Conservation (phyloP, 2,329 filamentous ascomycete genomes). For the Epichloe glyceriae region DNA sequence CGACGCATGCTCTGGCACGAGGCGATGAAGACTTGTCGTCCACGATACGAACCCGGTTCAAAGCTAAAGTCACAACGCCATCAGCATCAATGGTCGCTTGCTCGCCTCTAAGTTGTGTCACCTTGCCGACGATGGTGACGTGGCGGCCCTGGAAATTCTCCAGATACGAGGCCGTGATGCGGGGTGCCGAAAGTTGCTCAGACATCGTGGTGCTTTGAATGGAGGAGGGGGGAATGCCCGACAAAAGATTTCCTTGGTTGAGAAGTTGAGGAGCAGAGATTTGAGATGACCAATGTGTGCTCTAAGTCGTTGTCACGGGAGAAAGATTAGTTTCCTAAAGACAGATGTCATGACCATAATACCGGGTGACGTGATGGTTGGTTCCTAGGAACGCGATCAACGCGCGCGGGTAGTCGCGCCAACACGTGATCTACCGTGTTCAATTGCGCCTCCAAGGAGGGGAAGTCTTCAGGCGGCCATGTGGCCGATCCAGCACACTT, state of each 20-base stretch:
- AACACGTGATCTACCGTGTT: not conserved
- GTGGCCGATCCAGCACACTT: no score
- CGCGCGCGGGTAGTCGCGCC: not conserved
- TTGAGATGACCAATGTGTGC: no score
- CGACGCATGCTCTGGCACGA: not conserved
- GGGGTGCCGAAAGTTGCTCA: conserved; percentile 57
- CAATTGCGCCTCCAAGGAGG: no score
- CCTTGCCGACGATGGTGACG: conserved; percentile 77
- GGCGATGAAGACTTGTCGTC: not conserved
- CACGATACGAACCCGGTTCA: conserved; percentile 53
- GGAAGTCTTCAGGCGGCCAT: no score
- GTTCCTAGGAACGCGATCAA: not conserved
- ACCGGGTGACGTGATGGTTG: not conserved
- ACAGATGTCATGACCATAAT: not conserved
- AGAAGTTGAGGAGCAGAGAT: not conserved
- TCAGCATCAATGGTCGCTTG: conserved; percentile 68
- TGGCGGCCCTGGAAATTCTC: conserved; percentile 60
- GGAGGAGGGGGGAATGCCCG: not conserved
- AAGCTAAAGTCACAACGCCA: conserved; percentile 58
- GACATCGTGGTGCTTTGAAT: conserved; percentile 36
- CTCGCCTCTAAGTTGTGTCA: conserved; percentile 70
- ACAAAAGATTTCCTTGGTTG: not conserved
- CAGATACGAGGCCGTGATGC: conserved; percentile 70
- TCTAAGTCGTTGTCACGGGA: no score
- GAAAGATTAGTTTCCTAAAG: no score